These are phyloP conservation scores for Telfairia occidentalis DNA, from an alignment of 331 rosid species.

Conservation along the genomic window DNA sequence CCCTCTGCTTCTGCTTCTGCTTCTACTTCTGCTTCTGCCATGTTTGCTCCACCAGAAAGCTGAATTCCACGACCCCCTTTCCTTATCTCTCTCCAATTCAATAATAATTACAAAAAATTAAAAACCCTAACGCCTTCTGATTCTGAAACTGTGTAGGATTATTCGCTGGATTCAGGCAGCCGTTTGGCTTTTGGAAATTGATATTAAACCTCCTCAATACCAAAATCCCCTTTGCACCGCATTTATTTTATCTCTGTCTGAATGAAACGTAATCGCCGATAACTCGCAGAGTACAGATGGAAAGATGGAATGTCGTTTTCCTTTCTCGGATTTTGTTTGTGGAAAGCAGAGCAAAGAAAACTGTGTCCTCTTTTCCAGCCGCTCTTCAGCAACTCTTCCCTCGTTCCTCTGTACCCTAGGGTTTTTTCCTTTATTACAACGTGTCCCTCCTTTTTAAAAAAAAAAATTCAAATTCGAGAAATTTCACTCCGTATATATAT, in stretches of 20 bases:
- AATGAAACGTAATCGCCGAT: not conserved
- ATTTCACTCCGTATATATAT: no score
- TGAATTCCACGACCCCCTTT: not conserved
- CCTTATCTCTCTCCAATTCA: not conserved
- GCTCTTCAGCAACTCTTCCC: not conserved
- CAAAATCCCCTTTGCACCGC: not conserved
- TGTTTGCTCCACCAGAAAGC: not conserved
- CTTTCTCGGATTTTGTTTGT: not conserved
- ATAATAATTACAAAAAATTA: no score
- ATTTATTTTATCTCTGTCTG: not conserved
- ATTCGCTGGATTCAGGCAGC: no score
- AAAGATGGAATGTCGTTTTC: constrained; percentile 15
- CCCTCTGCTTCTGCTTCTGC: not conserved
- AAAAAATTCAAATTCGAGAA: no score
- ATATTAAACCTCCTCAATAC: no score
- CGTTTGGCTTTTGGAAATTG: no score
- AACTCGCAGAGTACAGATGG: not conserved
- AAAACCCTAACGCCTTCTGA: not conserved
- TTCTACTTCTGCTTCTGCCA: not conserved
- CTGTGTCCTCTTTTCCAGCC: not conserved
- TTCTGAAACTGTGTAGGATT: not conserved
- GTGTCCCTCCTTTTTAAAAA: no score
- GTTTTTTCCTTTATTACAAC: not conserved
- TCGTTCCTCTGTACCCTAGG: not conserved
- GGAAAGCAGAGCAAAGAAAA: not conserved